Base-by-base conservation (phyloP, 495 filamentous ascomycete genomes). In the Platismatia glauca region DNA sequence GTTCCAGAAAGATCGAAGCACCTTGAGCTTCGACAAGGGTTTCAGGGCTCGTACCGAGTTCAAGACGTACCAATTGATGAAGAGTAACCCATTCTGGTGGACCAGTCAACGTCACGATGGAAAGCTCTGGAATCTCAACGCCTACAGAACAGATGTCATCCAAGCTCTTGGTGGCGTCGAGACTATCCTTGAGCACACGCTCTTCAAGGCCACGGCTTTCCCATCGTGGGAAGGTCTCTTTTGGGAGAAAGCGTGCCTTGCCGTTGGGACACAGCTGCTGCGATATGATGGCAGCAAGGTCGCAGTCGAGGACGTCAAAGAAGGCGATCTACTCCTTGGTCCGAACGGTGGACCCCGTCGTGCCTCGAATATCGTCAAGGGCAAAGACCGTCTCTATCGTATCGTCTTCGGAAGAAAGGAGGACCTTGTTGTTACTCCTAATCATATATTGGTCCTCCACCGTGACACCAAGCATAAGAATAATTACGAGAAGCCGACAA, bases 41-140 rank as follows among this genome's bases (percentile, higher is more conserved):
- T 97, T 97, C 84, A 88, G 95, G 67, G 86, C 94, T 34, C 82
- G 95, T 39, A 90, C 92, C 33, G 95, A 99, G 77, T 99, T 97
- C 80, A 99, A 97, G 78, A 87, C 89, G 59, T 99, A 97, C 73
- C 93, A 96, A 75, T 78, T 97, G 64, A 97, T 98, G 94, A 97
- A 97, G 86, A 95, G 89, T 79, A 97, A 97, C 73, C 93, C 94
- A 0, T 98, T 97, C 81, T 97, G 92, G 93, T 98, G 94, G 95
- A 99, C 95, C 4, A 95, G 89, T 69, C 95, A 97, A 73, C 81
- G 95, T 55, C 95, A 99, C 69, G 95, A 99, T 69, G 95, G 95
- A 73, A 99, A 97, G 74, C 77, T 99, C 44, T 99, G 95, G 95
- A 97, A 99, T 69, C 74, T 99, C 68, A 99, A 97, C 66, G 92